Evolutionary conservation across 441 rosid genomes (phyloP), one percentile per base, ranked within the genome.

Genomic region (Syzygium malaccense): DNA sequence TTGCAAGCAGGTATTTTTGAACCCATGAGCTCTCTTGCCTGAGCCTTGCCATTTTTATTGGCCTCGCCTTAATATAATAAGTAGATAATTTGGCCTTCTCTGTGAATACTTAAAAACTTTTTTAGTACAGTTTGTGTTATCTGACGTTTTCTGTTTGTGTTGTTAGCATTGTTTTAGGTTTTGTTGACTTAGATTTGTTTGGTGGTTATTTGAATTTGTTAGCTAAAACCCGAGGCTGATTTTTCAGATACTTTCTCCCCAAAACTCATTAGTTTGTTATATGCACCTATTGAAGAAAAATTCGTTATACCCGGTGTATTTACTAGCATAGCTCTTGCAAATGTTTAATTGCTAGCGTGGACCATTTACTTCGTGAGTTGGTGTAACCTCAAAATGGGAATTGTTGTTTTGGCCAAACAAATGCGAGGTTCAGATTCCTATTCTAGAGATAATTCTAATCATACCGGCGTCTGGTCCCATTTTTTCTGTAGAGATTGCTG

Each of bases 1-100:
- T 92, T 95, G 95, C 91, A 98, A 98, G 91, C 98, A 96, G 98
- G 99, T 98, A 89, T 85, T 41, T 87, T 88, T 28, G n/a, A 75
- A 14, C 85, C 53, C 4, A 89, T 86, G 90, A 60, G 79, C 60
- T 25, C 30, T 55, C 19, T 25, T 17, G 49, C 17, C 64, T 60
- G 71, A 37, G 83, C 83, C 83, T 71, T 37, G 80, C 80, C 49
- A 20, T 71, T 71, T 71, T 71, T 20, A 71, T 71, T 71, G 33
- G 45, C 57, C 41, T 85, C 0, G 9, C 2, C 86, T 45, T 18
- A 14, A 85, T 25, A 53, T 41, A 14, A 84, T 49, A 19, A 28
- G 57, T 32, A 84, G 56, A 84, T n/a, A 84, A 18, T 51, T 51
- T 84, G 55, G 58, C n/a, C 45, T 20, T 85, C n/a, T 53, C 15